Base-by-base conservation (phyloP, 2,329 filamentous ascomycete genomes). In the Coniochaeta ligniaria region DNA sequence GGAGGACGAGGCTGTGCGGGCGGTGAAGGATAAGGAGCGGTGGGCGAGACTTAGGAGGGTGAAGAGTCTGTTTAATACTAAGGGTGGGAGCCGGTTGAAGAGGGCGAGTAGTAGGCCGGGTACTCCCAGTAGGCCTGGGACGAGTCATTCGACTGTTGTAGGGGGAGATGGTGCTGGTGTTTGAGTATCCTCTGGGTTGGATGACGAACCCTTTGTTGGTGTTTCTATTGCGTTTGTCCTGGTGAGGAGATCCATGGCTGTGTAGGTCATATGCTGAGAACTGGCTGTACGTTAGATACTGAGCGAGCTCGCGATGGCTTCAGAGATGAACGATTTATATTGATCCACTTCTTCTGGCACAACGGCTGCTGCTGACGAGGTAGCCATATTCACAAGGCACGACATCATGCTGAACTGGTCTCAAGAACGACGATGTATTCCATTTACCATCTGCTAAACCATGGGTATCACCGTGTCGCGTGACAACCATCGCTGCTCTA, bases 21-120 rank as follows among this genome's bases (percentile, higher is more conserved):
- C 80, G 55, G 79, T 75, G 52, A 88, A 88, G 69, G 88, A 91
- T 63, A 89, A 89, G 71, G 86, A 89, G 72, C 80, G 88, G 64
- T 91, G 88, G 88, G 83, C 86, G n/a, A 81, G 86, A 65, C 74
- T 92, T 64, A 82, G 86, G 67, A 82, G 84, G 61, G 87, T 92
- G 61, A 89, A 89, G 78, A 90, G 87, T 68, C 73, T 90, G 55
- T 86, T 92, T 67, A 86, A 89, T 63, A 80, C 83, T 6, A 91
- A 89, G 71, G 80, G 79, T 1, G 76, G 78, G 9, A 85, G 78
- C 70, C 87, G 82, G 69, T 71, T 80, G 59, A 75, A 65, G 65
- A 63, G 64, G 33, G 22, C 61, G 57, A 50, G 56, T 8, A 31
- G 54, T 17, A 31, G 47, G 20, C 47, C 47, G 9, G 47, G 16